Evolutionary conservation across 139 green algal genomes (phyloP), one percentile per base, ranked within the genome.

Genomic region (Closterium sp.): DNA sequence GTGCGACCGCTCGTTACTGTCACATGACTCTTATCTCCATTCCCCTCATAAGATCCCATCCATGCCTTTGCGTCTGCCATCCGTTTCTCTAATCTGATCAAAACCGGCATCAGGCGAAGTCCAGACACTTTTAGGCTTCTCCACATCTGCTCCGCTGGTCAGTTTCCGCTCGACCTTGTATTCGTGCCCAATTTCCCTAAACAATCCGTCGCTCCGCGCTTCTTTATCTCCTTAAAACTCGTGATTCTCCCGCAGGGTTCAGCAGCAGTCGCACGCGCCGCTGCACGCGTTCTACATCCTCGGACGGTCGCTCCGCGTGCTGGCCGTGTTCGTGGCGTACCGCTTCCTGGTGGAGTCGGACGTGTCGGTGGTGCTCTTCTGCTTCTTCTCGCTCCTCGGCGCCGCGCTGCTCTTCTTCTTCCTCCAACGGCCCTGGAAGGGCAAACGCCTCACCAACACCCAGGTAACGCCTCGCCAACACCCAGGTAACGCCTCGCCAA

Each of bases 301-400:
- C 1, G 86, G 86, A 9, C 76, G 84, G 84, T 93, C 91, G 12
- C 86, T 93, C 38, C 85, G 91, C 28, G 30, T 93, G 33, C n/a
- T 93, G n/a, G 64, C 86, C 21, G 91, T 93, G 4, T 93, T 91
- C 86, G 86, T 34, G 28, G 91, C 86, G 34, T 91, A 86, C 88
- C 86, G 33, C 34, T 93, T 91, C 66, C 91, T 93, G 23, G 87
- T 88, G 32, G 30, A 76, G 21, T 84, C 86, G 19, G 38, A 87
- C 38, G n/a, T 83, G 19, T 89, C 91, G 2, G 38, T 87, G 9
- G 30, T 93, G 12, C 55, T 90, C 32, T 91, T 93, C 33, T 32
- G 32, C 35, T 93, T 91, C 64, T 93, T 84, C 31, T 36, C 23
- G 36, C 38, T 93, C 35, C 86, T 91, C 69, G 91, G 91, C n/a